Evolutionary conservation across 495 filamentous ascomycete genomes (phyloP).

Genomic region (Cudoniella acicularis): DNA sequence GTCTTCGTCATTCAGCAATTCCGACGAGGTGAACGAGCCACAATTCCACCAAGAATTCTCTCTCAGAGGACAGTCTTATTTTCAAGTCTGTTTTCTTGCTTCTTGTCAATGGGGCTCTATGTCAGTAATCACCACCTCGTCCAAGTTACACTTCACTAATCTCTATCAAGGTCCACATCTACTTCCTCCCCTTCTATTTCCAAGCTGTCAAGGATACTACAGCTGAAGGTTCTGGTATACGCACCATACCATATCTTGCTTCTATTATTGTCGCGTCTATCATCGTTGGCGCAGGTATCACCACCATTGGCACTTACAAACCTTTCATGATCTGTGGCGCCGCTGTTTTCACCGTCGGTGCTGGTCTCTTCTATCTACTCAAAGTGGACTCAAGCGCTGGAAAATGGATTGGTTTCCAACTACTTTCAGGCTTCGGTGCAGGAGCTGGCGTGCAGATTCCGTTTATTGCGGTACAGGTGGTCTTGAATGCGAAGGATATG

Average conservation of each 20-base stretch:
- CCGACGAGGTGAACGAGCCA: constrained; percentile 37
- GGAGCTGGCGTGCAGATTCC: constrained; percentile 23
- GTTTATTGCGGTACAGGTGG: constrained; percentile 21
- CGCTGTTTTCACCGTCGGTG: constrained; percentile 28
- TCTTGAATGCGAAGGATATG: constrained; percentile 17
- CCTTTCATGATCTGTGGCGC: constrained; percentile 33
- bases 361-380: constrained; percentile 30
- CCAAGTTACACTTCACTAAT: not conserved
- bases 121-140: constrained; percentile 45
- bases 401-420: constrained; percentile 25
- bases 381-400: constrained; percentile 1
- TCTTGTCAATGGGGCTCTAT: constrained; percentile 48
- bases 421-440: constrained; percentile 18
- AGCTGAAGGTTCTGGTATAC: constrained; percentile 47
- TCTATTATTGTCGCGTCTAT: constrained; percentile 31
- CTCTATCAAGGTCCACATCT: constrained; percentile 35
- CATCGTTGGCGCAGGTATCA: constrained; percentile 29
- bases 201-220: constrained; percentile 44
- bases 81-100: constrained; percentile 14
- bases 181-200: constrained; percentile 64
- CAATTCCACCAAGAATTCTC: constrained; percentile 24
- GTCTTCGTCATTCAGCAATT: constrained; percentile 51
- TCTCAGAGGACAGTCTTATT: constrained; percentile 18
- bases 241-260: constrained; percentile 49
- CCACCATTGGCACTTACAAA: constrained; percentile 29